Percentiles rank a stretch among this genome's conserved stretches.
Conservation (phyloP, 177 flowering plant species). For the Vitis hybrid region DNA sequence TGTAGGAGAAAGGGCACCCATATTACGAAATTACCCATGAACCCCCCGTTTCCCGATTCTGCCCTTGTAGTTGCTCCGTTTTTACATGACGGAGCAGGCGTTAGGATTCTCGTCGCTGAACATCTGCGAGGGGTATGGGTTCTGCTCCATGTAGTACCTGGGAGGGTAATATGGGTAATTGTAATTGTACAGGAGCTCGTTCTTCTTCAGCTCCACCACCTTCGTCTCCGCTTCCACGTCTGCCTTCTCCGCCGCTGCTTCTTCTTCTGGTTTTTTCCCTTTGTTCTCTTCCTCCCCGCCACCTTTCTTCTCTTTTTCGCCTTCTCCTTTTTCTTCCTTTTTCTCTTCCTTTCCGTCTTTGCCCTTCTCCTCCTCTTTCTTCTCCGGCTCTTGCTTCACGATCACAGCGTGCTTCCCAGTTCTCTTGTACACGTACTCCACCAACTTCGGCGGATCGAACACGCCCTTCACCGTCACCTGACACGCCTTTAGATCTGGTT, state of each 20-base stretch:
- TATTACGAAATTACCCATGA: not conserved
- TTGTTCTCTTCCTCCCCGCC: constrained; percentile 13
- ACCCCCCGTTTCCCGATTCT: not conserved
- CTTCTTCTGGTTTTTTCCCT: constrained; percentile 22
- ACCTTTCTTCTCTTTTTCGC: constrained; percentile 13
- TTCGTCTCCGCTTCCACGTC: constrained; percentile 10
- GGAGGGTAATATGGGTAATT: constrained; percentile 24
- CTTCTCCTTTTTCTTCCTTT: constrained; percentile 15
- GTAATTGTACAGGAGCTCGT: constrained; percentile 28
- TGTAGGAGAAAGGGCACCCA: not conserved
- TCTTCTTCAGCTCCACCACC: constrained; percentile 41
- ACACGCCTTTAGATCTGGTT: constrained; percentile 79
- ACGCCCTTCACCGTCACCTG: constrained; percentile 80
- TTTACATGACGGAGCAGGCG: constrained; percentile 77
- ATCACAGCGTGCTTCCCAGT: constrained; percentile 78
- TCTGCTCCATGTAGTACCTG: constrained; percentile 29
- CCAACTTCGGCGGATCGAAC: constrained; percentile 67
- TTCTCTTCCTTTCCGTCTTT: constrained; percentile 25
- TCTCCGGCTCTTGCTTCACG: constrained; percentile 65
- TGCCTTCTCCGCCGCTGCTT: constrained; percentile 16
- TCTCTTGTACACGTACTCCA: constrained; percentile 73
- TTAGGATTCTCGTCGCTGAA: constrained; percentile 90
- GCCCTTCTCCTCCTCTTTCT: constrained; percentile 41
- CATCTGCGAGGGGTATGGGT: constrained; percentile 59
- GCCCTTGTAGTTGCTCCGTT: constrained; percentile 1